phyloP scores from a whole-genome alignment of 1,284 basidiomycete genomes.

The Xanthoconium separans region DNA sequence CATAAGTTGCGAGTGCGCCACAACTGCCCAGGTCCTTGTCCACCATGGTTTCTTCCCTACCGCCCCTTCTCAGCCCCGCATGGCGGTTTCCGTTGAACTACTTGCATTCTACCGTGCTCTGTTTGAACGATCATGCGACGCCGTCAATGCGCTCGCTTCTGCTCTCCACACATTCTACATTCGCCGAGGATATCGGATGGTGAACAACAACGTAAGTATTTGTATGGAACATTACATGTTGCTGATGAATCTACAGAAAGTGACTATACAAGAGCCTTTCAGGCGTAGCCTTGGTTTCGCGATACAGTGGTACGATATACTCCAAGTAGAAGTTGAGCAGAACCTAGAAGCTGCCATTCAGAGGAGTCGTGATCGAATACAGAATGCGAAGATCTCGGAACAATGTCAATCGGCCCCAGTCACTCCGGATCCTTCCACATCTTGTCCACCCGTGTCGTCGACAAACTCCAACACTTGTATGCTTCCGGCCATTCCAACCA shows the following conservation, averaged over 20 bases:
- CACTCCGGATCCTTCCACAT: too few species aligned
- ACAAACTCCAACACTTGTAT: too few species aligned
- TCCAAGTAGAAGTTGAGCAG: neutral
- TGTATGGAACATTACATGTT: too few species aligned
- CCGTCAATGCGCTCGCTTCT: slow-evolving; percentile 3
- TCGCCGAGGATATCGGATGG: neutral
- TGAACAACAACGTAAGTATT: neutral
- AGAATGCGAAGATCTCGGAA: too few species aligned
- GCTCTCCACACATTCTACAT: neutral
- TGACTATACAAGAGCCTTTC: neutral
- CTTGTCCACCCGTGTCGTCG: too few species aligned
- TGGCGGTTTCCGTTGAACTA: neutral
- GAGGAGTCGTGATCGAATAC: too few species aligned
- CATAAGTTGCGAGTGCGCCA: neutral
- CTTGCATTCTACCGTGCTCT: neutral
- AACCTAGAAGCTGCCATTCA: neutral
- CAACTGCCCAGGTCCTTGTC: neutral
- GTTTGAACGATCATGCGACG: neutral
- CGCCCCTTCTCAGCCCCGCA: neutral
- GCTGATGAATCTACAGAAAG: too few species aligned
- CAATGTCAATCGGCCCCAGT: too few species aligned
- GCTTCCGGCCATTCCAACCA: neutral
- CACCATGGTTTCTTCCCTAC: slow-evolving; percentile 1
- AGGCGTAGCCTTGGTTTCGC: neutral
- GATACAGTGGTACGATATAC: neutral